phyloP scores from a whole-genome alignment of 805 yeast species.

The Hanseniaspora valbyensis region DNA sequence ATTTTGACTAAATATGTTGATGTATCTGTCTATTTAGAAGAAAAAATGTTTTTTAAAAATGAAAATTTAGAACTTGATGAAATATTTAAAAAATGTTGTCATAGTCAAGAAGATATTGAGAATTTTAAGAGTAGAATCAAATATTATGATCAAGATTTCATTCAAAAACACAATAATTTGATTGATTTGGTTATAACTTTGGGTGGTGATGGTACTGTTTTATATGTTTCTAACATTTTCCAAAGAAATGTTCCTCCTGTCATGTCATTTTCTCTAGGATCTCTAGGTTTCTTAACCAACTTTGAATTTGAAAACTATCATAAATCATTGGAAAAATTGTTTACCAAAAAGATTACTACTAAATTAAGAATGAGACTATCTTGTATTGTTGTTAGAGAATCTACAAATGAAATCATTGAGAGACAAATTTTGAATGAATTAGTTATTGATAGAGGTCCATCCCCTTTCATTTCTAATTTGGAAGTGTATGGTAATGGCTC shows the following conservation, averaged over 20 bases:
- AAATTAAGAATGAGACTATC: conserved; percentile 80
- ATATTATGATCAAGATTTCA: conserved; percentile 60
- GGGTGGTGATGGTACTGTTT: conserved; percentile 96
- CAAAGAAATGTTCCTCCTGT: conserved; percentile 85
- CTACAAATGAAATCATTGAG: conserved; percentile 26
- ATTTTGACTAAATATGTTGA: conserved; percentile 35
- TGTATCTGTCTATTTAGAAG: conserved; percentile 60
- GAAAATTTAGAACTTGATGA: conserved; percentile 52
- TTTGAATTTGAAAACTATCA: conserved; percentile 68
- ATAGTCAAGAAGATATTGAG: not conserved
- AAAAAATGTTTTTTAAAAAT: conserved; percentile 44
- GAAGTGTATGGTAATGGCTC: conserved; percentile 84
- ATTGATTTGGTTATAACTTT: conserved; percentile 75
- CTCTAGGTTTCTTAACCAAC: conserved; percentile 84
- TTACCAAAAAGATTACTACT: conserved; percentile 61
- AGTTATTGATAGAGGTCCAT: conserved; percentile 87
- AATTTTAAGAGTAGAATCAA: conserved; percentile 24
- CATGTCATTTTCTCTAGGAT: conserved; percentile 77
- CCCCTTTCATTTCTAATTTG: conserved; percentile 80
- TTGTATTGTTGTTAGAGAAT: conserved; percentile 52
- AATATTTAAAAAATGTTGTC: conserved; percentile 33
- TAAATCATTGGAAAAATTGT: conserved; percentile 43
- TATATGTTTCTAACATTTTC: conserved; percentile 77
- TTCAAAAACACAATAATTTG: conserved; percentile 33
- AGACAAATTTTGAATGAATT: conserved; percentile 80